phyloP scores from a whole-genome alignment of 2,329 filamentous ascomycete species.

The Aspergillus neotritici region DNA sequence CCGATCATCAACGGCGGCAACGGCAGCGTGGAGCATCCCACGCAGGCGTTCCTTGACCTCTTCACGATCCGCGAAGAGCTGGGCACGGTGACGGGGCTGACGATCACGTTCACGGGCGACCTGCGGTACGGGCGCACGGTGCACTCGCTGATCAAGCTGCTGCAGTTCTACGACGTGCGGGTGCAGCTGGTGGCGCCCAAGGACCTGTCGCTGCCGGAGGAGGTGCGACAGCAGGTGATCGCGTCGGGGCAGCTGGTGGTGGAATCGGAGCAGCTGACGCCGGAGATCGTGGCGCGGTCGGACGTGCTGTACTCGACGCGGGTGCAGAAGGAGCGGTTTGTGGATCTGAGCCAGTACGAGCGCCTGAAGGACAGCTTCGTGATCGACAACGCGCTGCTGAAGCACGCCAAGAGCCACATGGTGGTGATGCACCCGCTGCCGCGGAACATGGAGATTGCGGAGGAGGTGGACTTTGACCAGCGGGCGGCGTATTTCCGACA shows the following conservation, averaged over 20 bases:
- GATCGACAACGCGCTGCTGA: conserved; percentile 83
- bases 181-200: conserved; percentile 87
- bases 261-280: conserved; percentile 73
- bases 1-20: conserved; percentile 98
- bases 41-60: conserved; percentile 93
- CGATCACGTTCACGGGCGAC: conserved; percentile 92
- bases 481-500: conserved; percentile 97
- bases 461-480: conserved; percentile 97
- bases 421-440: conserved; percentile 94
- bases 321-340: conserved; percentile 93
- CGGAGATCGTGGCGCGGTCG: conserved; percentile 76
- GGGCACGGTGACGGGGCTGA: conserved; percentile 89
- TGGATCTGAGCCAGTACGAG: conserved; percentile 75
- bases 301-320: conserved; percentile 97
- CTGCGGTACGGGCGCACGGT: conserved; percentile 89
- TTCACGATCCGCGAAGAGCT: conserved; percentile 98
- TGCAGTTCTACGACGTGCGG: conserved; percentile 90
- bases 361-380: conserved; percentile 80
- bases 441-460: conserved; percentile 84
- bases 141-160: conserved; percentile 88
- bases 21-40: conserved; percentile 91
- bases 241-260: conserved; percentile 68
- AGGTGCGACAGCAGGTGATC: conserved; percentile 67
- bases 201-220: conserved; percentile 67
- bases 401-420: conserved; percentile 87